Base-by-base conservation (phyloP, 495 filamentous ascomycete species). In the Trichoderma asperelloides region DNA sequence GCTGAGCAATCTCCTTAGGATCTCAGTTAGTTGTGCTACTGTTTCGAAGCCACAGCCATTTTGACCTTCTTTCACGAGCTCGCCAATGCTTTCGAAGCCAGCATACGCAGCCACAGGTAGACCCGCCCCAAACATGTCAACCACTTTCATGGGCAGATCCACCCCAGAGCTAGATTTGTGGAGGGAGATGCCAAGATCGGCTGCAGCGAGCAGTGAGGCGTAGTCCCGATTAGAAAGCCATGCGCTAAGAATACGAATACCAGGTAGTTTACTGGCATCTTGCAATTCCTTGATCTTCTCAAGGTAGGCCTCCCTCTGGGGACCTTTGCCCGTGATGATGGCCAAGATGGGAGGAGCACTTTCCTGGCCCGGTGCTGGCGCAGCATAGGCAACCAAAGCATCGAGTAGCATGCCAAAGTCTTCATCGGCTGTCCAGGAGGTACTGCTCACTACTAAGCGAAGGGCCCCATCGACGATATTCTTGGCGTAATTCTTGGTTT, bases 71-170 rank as follows among this genome's bases (percentile, higher is more conserved):
- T 82, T 88, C 3, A 96, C 90, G 65, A 97, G 77, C 78, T 97
- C 93, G 23, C 85, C 83, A 85, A 94, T 96, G 64, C 91, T 91
- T 74, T 92, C 86, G 71, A 93, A 97, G 9, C 82, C 83, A 25
- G 79, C 82, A 85, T 92, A 97, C 25, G 92, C 95, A 2, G 87
- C 89, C 4, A 99, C 96, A 0, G 95, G 95, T 64, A 99, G 77
- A 0, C 95, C 95, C 0, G 92, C 89, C 0, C 95, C 95, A 73
- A 98, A 97, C 91, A 99, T 95, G 72, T 99, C 95, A 7, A 99
- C 93, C 9, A 99, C 93, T 78, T 99, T 99, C 95, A 99, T 99
- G 0, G 95, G 95, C 27, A 99, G 78, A 78, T 99, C 95, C 0
- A 99, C 91, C 3, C 95, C 95, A 57, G 91, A 96, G 70, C 89